Evolutionary conservation across 2,329 filamentous ascomycete genomes (phyloP), one percentile per base, ranked within the genome.

Genomic region (Mycosphaerella sp.): DNA sequence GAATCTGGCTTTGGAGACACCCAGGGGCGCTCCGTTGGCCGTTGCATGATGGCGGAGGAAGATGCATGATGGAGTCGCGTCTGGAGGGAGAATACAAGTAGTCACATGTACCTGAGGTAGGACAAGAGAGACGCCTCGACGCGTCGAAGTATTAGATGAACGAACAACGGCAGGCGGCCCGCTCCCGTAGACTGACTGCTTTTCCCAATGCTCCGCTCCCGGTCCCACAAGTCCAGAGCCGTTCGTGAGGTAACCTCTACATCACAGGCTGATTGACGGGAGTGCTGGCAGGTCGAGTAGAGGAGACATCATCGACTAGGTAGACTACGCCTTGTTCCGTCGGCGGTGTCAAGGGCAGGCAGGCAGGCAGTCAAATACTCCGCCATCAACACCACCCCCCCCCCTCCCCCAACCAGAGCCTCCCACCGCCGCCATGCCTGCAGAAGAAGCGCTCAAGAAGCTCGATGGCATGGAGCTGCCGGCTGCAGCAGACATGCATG

Each of bases 401-500:
- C 34, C 2, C 10, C 17, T 5, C 21, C 32, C 10, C 32, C 13
- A 45, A 25, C 43, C 4, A 3, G n/a, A 13, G n/a, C 21, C 28
- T 6, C 12, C 16, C 12, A 25, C 17, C 18, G 30, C 21, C 32
- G 36, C 21, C 34, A 50, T 50, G 48, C 18, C 48, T 13, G 34
- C 32, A 16, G 47, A 43, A 27, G 45, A 44, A 30, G 35, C 55
- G 14, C 68, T 76, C 43, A 65, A 67, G 12, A 69, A 71, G 49
- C 54, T 74, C 44, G 64, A 70, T 27, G 72, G 73, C 54, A 58
- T 73, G 36, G 71, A 75, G 59, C 63, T 76, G 39, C 70, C 72
- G 3, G 73, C 73, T n/a, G 71, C 73, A 18, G 75, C 74, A 45
- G 74, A 77, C 46, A 73, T 75, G 51, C 74, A 71, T 49, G 75